phyloP scores from a whole-genome alignment of 148 eudicot species.

The Rhododendron molle region DNA sequence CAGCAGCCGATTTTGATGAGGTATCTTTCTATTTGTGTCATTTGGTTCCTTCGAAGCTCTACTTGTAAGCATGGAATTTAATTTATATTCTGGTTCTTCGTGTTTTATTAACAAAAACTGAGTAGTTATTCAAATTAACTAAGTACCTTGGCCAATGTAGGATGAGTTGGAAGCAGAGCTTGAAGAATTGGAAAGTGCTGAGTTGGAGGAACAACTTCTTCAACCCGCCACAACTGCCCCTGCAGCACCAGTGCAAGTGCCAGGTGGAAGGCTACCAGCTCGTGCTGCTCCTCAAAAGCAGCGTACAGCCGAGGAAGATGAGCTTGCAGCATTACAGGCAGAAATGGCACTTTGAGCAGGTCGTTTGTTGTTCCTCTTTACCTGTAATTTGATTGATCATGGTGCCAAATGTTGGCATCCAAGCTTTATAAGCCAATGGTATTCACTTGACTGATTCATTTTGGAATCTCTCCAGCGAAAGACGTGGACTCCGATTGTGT shows the following conservation, averaged over 20 bases:
- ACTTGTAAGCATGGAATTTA: neutral
- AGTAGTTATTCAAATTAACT: neutral
- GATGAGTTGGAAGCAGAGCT: slow-evolving; percentile 67
- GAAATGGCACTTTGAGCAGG: slow-evolving; percentile 62
- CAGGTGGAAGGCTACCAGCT: slow-evolving; percentile 37
- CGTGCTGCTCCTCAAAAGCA: slow-evolving; percentile 39
- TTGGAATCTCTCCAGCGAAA: neutral
- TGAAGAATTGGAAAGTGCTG: slow-evolving; percentile 52
- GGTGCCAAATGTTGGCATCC: neutral
- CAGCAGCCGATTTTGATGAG: slow-evolving; percentile 56
- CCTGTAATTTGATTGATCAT: slow-evolving; percentile 6
- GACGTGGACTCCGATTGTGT: neutral
- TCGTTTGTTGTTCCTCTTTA: neutral
- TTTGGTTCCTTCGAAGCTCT: neutral
- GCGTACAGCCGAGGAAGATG: slow-evolving; percentile 57
- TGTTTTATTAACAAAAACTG: neutral
- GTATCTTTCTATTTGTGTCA: slow-evolving; percentile 10
- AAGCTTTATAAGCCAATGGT: neutral
- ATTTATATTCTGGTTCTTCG: neutral
- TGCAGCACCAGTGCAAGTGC: slow-evolving; percentile 32
- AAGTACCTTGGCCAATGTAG: slow-evolving; percentile 18
- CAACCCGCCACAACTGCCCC: slow-evolving; percentile 49
- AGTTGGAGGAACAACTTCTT: slow-evolving; percentile 46
- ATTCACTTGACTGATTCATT: neutral
- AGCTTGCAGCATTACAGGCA: slow-evolving; percentile 63